Evolutionary conservation across 306 rosid genomes (phyloP), one percentile per base, ranked within the genome.

Genomic region (Gleditsia sinensis): DNA sequence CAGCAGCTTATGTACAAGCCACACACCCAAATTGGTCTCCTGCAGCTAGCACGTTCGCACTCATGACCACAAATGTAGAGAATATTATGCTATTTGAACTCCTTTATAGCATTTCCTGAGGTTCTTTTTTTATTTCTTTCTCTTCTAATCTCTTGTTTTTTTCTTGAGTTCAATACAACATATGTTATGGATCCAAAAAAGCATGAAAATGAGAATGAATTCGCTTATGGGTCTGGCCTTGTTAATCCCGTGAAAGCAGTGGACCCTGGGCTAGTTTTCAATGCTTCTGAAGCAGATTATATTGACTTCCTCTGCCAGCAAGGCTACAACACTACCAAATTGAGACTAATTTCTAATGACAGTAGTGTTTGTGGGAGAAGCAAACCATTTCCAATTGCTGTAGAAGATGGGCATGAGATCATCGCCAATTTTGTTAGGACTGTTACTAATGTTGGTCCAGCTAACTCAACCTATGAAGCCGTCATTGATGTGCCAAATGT

Each of bases 41-140:
- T 9, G 75, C 78, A 2, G 84, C 86, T 6, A 81, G 83, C n/a
- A 81, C 71, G 25, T 85, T 5, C n/a, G 82, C 86, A 58, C 83
- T 81, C 25, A 75, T 42, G 79, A 81, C 82, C 30, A 81, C 84
- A 10, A 72, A 78, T 67, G 59, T 23, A 25, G 39, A 17, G 32
- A 51, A 23, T 17, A 20, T 49, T 50, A 10, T 43, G 16, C 33
- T 12, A 45, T n/a, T n/a, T 4, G 12, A 69, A 11, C 12, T 56
- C 32, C 14, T 43, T 14, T 46, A 16, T 20, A n/a, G n/a, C n/a
- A 39, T 46, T 46, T 16, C 2, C 20, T n/a, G 6, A 57, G 6
- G 14, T 27, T 30, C 14, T 19, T n/a, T n/a, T n/a, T n/a, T n/a
- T n/a, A n/a, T n/a, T n/a, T n/a, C n/a, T n/a, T n/a, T n/a, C n/a